Conservation (phyloP, 306 rosid species). For the Casuarina equisetifolia region DNA sequence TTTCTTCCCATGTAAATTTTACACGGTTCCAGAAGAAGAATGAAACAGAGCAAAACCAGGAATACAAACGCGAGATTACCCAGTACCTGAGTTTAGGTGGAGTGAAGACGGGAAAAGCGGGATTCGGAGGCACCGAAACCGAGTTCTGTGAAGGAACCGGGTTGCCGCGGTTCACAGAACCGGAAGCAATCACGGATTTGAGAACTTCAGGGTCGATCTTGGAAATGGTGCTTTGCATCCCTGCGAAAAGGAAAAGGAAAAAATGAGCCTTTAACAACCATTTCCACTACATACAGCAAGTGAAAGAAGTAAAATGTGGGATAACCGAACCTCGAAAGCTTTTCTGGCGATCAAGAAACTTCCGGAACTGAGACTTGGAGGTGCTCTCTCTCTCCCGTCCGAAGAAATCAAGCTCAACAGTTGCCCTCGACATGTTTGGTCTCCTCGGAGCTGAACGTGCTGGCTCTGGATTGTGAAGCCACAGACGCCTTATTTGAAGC, state of each 20-base stretch:
- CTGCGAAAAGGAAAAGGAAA: not conserved
- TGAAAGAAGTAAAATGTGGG: not conserved
- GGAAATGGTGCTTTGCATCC: conserved; percentile 35
- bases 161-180: not conserved
- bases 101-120: conserved; percentile 25
- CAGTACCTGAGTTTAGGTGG: conserved; percentile 17
- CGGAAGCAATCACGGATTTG: conserved; percentile 38
- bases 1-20: not conserved
- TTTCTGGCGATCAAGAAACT: conserved; percentile 42
- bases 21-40: too few relatives aligned
- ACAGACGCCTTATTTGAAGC: too few relatives aligned
- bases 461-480: not conserved
- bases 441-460: not conserved
- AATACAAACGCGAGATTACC: not conserved
- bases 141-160: not conserved
- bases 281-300: not conserved
- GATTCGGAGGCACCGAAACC: conserved; percentile 27
- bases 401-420: conserved; percentile 48
- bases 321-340: conserved; percentile 35
- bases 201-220: conserved; percentile 45
- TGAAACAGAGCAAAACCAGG: not conserved
- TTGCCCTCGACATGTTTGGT: conserved; percentile 27
- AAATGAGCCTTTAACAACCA: not conserved
- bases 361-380: conserved; percentile 44
- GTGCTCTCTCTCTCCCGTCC: conserved; percentile 30